Conservation (phyloP, 345 rosid species). For the Cardamine chenopodiifolia region DNA sequence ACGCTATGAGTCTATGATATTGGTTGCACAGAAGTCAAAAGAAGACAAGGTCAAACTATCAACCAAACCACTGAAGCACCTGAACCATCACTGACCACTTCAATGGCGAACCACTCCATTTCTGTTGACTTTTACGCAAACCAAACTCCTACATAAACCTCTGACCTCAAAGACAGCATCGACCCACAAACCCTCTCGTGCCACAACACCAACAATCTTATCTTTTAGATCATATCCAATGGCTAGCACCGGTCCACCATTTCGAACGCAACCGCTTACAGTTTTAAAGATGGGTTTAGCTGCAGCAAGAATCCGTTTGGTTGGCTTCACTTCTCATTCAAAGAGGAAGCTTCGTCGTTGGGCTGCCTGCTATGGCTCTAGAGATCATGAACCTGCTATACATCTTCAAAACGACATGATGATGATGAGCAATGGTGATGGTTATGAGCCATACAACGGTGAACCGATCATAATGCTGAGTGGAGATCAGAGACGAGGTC, state of each 20-base stretch:
- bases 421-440: conserved; percentile 35
- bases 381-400: conserved; percentile 61
- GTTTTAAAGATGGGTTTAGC: conserved; percentile 52
- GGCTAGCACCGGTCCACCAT: conserved; percentile 48
- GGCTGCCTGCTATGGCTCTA: conserved; percentile 59
- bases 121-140: background rate
- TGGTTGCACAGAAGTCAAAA: background rate
- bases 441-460: conserved; percentile 27
- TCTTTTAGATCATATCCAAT: conserved; percentile 33
- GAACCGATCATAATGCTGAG: conserved; percentile 43
- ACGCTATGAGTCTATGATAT: background rate
- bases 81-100: conserved; percentile 32
- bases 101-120: conserved; percentile 49
- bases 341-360: conserved; percentile 55
- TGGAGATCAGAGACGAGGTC: conserved; percentile 46
- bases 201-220: background rate
- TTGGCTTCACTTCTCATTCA: conserved; percentile 61
- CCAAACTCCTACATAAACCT: conserved; percentile 17
- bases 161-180: conserved; percentile 7
- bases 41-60: conserved; percentile 40
- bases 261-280: conserved; percentile 9
- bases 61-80: conserved; percentile 48
- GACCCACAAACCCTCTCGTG: conserved; percentile 6
- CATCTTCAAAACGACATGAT: conserved; percentile 50
- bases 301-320: conserved; percentile 47